A percentile compares a stretch with the other conserved stretches of the same genome.
Evolutionary conservation across 768 basidiomycete genomes (phyloP).

Genomic region (Rhizopogon sp.): DNA sequence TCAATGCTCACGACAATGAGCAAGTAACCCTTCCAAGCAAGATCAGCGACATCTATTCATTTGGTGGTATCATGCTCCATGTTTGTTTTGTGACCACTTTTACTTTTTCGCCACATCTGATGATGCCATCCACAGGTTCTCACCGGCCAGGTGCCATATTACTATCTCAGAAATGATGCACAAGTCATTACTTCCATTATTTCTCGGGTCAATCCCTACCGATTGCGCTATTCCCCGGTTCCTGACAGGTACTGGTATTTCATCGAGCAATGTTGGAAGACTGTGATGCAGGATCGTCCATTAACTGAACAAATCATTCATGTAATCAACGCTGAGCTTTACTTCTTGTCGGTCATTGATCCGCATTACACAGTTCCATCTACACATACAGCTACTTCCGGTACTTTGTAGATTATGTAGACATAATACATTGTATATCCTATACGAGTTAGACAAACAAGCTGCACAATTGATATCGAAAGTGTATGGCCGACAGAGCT

Average conservation of each 20-base stretch:
- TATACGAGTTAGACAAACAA: too few relatives aligned
- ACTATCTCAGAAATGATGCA: slow-evolving; percentile 12
- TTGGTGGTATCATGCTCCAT: slow-evolving; percentile 30
- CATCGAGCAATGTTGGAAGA: slow-evolving; percentile 22
- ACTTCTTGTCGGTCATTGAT: too few relatives aligned
- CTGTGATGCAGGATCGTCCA: slow-evolving; percentile 4
- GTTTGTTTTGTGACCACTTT: slow-evolving; percentile 16
- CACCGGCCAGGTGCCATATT: slow-evolving; percentile 16
- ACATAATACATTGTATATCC: too few relatives aligned
- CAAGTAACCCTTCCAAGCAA: neutral
- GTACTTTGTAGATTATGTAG: too few relatives aligned
- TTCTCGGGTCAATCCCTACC: slow-evolving; percentile 11
- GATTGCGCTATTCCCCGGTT: slow-evolving; percentile 5
- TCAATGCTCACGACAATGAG: slow-evolving; percentile 4
- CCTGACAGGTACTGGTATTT: slow-evolving; percentile 18
- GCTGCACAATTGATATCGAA: too few relatives aligned
- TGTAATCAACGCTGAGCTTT: too few relatives aligned
- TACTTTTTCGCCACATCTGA: neutral
- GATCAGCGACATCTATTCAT: slow-evolving; percentile 38
- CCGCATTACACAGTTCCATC: neutral
- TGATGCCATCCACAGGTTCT: neutral
- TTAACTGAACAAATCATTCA: neutral
- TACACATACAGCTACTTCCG: neutral
- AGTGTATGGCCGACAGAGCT: too few relatives aligned
- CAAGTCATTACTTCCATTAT: slow-evolving; percentile 4